Percentiles rank a stretch among this genome's conserved stretches.
Evolutionary conservation across 176 grass and related monocot genomes (phyloP).

Genomic region (Triticum turgidum): DNA sequence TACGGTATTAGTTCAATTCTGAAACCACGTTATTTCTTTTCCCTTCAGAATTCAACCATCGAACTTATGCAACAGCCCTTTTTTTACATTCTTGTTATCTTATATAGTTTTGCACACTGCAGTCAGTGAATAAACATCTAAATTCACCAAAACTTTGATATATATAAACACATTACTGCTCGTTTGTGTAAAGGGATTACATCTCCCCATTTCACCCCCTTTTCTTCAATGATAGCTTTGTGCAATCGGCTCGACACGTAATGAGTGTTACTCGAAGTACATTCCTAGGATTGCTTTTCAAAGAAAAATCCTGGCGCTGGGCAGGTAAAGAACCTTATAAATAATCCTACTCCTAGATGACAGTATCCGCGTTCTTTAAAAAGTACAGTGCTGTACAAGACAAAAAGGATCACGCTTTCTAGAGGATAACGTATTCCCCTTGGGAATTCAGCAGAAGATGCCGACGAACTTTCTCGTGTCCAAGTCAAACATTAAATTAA

Average conservation of each 20-base stretch:
- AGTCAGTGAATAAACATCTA: neutral
- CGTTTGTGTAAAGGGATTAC: neutral
- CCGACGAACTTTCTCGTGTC: neutral
- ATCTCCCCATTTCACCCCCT: neutral
- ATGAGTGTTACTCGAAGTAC: neutral
- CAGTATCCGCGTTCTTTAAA: constrained; percentile 8
- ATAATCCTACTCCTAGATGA: neutral
- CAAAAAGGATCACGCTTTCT: neutral
- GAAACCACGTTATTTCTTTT: neutral
- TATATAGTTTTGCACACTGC: neutral
- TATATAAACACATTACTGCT: neutral
- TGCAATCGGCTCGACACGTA: neutral
- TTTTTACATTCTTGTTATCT: neutral
- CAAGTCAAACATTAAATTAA: neutral
- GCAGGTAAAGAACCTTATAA: neutral
- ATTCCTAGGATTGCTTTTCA: neutral
- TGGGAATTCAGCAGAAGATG: constrained; percentile 1
- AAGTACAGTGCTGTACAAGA: neutral
- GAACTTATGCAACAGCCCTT: neutral
- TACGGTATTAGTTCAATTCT: neutral
- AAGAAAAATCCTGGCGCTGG: neutral
- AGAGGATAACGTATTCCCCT: neutral
- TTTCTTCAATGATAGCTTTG: neutral
- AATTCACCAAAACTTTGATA: neutral
- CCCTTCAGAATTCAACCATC: neutral